Evolutionary conservation across 768 basidiomycete genomes (phyloP), one percentile per base, ranked within the genome.

Genomic region (Crassisporium funariophilum): DNA sequence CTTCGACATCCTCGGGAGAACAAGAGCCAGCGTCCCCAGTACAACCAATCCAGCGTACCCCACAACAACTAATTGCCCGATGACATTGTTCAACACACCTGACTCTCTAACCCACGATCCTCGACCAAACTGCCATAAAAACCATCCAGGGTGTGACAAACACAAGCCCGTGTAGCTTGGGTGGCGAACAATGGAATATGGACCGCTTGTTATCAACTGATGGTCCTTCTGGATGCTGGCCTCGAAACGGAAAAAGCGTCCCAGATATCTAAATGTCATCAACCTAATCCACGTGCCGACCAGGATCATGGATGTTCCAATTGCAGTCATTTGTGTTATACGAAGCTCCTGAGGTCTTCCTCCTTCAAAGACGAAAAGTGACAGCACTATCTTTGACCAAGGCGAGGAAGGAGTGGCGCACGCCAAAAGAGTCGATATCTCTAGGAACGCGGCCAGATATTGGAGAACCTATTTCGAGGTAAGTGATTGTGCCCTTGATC

Each of bases 101-200:
- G 50, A 54, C 40, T 55, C 56, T 12, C 41, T 35, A 12, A 58
- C 41, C 57, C 57, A 55, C 5, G 54, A 53, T 5, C 57, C 54
- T 16, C 11, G 17, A 6, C 46, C 23, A 22, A 51, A 39, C 11
- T 50, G 38, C 49, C 52, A 58, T 4, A 53, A 22, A 8, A 46
- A 31, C 52, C 52, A 54, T 11, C 50, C 47, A 2, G 40, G 16
- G 8, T 50, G 44, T 1, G 47, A 34, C 20, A 64, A 46, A 11
- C 72, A 29, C 12, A 73, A 60, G 5, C 70, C 73, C 4, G 65
- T 57, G 47, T 77, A 77, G 34, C 70, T 65, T 0, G 75, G 76
- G 50, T 77, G 76, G 39, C 76, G 66, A 12, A 74, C 72, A n/a
- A 66, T 40, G 5, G 68, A 45, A 53, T 78, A 77, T 2, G 72